A percentile compares a stretch with the other conserved stretches of the same genome.
These are phyloP conservation scores for Chaetomium globosum DNA, from an alignment of 2,329 filamentous ascomycete species.

Conservation along the genomic window DNA sequence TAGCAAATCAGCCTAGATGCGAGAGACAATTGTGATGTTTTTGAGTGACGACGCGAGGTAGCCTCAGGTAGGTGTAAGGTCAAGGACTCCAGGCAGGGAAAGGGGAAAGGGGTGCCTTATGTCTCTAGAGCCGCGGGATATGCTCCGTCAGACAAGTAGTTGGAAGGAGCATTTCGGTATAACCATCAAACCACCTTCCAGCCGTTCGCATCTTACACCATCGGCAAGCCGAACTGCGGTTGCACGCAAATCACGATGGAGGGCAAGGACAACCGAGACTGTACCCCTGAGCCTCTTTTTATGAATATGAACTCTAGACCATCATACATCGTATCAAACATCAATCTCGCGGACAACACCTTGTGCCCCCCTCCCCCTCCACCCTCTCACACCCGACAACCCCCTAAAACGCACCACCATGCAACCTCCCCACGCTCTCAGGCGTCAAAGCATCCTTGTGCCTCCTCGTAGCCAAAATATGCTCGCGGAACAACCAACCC, in stretches of 20 bases:
- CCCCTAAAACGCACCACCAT: conserved; percentile 15
- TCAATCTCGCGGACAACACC: not conserved
- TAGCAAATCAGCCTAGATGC: too few relatives aligned
- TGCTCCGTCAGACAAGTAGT: not conserved
- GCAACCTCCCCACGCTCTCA: conserved; percentile 28
- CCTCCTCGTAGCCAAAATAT: conserved; percentile 30
- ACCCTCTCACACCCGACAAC: not conserved
- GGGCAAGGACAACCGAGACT: too few relatives aligned
- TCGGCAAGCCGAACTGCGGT: not conserved
- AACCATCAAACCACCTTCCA: not conserved
- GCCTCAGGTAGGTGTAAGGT: too few relatives aligned
- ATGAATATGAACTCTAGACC: too few relatives aligned
- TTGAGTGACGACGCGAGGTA: too few relatives aligned
- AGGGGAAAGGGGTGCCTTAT: not conserved
- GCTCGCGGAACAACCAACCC: conserved; percentile 33
- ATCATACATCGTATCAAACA: not conserved
- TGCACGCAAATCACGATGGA: not conserved
- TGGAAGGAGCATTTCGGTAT: not conserved
- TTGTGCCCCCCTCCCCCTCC: not conserved
- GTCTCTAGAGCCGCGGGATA: not conserved
- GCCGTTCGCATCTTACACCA: not conserved
- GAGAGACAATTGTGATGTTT: too few relatives aligned
- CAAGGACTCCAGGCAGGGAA: too few relatives aligned
- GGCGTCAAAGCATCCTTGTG: conserved; percentile 30
- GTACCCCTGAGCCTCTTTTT: too few relatives aligned